These are phyloP conservation scores for Colletotrichum karsti DNA, from an alignment of 2,329 filamentous ascomycete species.

Conservation along the genomic window DNA sequence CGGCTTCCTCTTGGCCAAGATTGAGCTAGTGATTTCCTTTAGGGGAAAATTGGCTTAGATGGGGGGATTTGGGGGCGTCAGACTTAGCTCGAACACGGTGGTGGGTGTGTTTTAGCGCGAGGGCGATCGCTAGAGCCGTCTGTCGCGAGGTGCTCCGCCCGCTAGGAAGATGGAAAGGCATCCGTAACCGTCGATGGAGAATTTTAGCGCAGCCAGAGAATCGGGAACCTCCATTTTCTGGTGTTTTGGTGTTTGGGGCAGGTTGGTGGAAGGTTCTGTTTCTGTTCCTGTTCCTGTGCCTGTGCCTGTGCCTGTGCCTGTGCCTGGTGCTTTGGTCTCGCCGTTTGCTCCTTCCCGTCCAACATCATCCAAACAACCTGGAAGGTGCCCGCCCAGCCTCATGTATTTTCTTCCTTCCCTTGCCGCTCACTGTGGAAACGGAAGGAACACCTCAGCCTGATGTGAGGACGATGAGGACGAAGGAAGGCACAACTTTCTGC, in stretches of 20 bases:
- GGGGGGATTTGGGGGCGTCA: constrained; percentile 14
- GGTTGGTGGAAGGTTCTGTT: no score
- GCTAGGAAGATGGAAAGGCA: neutral
- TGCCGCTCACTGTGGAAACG: neutral
- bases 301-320: no score
- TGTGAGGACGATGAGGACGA: neutral
- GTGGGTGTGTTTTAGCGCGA: constrained; percentile 17
- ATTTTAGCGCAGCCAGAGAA: neutral
- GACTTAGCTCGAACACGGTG: neutral
- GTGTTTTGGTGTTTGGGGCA: no score
- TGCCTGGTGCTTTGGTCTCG: neutral
- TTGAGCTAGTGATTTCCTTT: neutral
- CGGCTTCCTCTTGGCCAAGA: neutral
- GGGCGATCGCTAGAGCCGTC: constrained; percentile 1
- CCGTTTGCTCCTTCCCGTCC: neutral
- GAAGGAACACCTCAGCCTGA: neutral
- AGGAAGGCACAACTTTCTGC: no score
- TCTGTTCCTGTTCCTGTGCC: no score
- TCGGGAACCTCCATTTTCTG: neutral
- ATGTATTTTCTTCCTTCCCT: neutral
- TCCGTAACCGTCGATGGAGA: neutral
- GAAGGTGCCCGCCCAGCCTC: neutral
- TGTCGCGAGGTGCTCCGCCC: neutral
- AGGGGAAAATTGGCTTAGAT: constrained; percentile 7
- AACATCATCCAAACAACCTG: neutral